Base-by-base conservation (phyloP, 306 rosid species). In the Cicer bijugum region DNA sequence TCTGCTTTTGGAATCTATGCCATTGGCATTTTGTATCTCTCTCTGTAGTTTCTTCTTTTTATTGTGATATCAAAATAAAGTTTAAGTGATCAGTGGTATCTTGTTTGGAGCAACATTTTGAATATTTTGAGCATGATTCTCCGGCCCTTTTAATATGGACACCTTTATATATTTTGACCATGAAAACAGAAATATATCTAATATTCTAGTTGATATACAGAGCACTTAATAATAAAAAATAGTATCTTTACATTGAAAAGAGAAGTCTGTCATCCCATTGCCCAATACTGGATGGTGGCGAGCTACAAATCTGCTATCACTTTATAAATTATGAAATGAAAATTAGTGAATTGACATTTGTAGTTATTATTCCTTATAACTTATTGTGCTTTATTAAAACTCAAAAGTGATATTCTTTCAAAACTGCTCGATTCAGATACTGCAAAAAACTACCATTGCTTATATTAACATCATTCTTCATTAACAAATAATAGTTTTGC, bases 341-440 rank as follows among this genome's bases (percentile, higher is more conserved):
- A 46, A 63, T 17, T n/a, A 11, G 44, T 17, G 5, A n/a, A 19
- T 66, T 67, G 47, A 33, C 33, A 7, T 37, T 48, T 65, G n/a
- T 45, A 9, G 2, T 19, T 9, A 15, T 63, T 60, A 40, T 74
- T 46, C 58, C 23, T 46, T 67, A 7, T 47, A 62, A 50, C 1
- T 10, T 39, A 63, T 2, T 14, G n/a, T 37, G 55, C 72, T 57
- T 71, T 42, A 17, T 38, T 39, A 1, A 58, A 70, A 64, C 48
- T 69, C 35, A 23, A 74, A 60, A 62, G 72, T 19, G 53, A 48
- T 58, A 72, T 72, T 72, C 78, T 69, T 56, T 64, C 62, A 50
- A 12, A 69, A 47, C 19, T 58, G 58, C 10, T 37, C 7, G 89
- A 83, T 87, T 80, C 85, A 48, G 85, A 85, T 87, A 6, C 87